phyloP scores from a whole-genome alignment of 768 basidiomycete species.

The Chiua virens region DNA sequence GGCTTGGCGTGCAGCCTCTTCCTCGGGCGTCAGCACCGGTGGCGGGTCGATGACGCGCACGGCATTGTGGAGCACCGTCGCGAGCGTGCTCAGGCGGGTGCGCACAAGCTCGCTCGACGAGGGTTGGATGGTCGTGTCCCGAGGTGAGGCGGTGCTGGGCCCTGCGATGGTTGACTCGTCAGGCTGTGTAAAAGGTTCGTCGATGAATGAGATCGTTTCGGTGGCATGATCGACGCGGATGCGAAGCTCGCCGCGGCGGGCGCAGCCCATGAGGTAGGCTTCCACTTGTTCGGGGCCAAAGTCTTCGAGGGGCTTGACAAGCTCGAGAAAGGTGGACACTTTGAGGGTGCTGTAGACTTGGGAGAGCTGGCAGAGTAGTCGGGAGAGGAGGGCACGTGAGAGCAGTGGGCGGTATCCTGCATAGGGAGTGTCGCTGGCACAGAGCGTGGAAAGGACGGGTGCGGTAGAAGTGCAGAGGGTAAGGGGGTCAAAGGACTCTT shows the following conservation, averaged over 20 bases:
- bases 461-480: conserved; percentile 77
- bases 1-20: conserved; percentile 44
- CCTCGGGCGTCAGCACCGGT: conserved; percentile 39
- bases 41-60: conserved; percentile 54
- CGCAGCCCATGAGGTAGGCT: conserved; percentile 91
- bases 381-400: conserved; percentile 87
- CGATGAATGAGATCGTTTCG: conserved; percentile 81
- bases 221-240: conserved; percentile 88
- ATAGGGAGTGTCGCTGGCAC: conserved; percentile 47
- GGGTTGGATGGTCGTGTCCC: conserved; percentile 64
- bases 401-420: conserved; percentile 86
- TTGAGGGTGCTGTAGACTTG: conserved; percentile 90
- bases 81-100: conserved; percentile 76
- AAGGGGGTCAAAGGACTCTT: conserved; percentile 91
- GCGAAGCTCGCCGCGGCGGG: conserved; percentile 79
- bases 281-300: conserved; percentile 73
- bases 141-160: conserved; percentile 13
- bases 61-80: conserved; percentile 68
- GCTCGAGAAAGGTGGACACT: conserved; percentile 70
- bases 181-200: conserved; percentile 61
- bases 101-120: conserved; percentile 70
- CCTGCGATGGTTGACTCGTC: conserved; percentile 35
- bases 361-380: conserved; percentile 86
- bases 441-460: conserved; percentile 69
- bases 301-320: conserved; percentile 73